Percentiles rank a stretch among this genome's conserved stretches.
Conservation (phyloP, 1,284 basidiomycete genomes). For the Boletus mariae region DNA sequence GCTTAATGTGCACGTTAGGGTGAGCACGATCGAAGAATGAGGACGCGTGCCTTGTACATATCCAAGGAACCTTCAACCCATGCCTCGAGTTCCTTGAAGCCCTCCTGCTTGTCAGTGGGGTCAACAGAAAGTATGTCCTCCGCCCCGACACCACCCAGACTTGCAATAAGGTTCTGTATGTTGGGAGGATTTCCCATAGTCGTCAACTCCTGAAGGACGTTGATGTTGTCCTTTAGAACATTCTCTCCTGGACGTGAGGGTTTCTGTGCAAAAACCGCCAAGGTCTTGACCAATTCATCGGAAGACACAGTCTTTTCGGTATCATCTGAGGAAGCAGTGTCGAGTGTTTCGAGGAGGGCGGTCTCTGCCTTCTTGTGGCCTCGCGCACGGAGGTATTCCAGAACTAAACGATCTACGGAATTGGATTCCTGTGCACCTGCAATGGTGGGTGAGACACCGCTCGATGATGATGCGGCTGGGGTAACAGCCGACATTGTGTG, state of each 20-base stretch:
- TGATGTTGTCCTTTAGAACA: conserved; percentile 59
- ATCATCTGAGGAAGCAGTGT: conserved; percentile 51
- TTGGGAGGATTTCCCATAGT: conserved; percentile 62
- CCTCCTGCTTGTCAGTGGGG: conserved; percentile 85
- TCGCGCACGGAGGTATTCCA: conserved; percentile 81
- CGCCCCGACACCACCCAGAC: conserved; percentile 71
- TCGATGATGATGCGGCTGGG: conserved; percentile 38
- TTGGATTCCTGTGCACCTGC: conserved; percentile 36
- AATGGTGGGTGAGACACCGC: conserved; percentile 31
- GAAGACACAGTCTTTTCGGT: conserved; percentile 46
- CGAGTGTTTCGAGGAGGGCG: conserved; percentile 63
- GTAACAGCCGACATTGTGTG: conserved; percentile 44
- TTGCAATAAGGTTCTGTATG: conserved; percentile 71
- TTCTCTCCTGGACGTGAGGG: conserved; percentile 62
- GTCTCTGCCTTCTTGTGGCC: conserved; percentile 79
- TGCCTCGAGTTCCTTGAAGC: conserved; percentile 84
- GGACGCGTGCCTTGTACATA: conserved; percentile 67
- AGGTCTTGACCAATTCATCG: conserved; percentile 63
- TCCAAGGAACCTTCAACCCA: conserved; percentile 91
- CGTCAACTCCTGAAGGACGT: conserved; percentile 62
- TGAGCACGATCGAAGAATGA: conserved; percentile 5
- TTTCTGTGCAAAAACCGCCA: conserved; percentile 64
- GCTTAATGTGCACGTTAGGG: conserved; percentile 44
- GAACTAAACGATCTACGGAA: conserved; percentile 59
- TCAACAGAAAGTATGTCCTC: conserved; percentile 83